Evolutionary conservation across 306 rosid genomes (phyloP).

Genomic region (Carpinus fangiana): DNA sequence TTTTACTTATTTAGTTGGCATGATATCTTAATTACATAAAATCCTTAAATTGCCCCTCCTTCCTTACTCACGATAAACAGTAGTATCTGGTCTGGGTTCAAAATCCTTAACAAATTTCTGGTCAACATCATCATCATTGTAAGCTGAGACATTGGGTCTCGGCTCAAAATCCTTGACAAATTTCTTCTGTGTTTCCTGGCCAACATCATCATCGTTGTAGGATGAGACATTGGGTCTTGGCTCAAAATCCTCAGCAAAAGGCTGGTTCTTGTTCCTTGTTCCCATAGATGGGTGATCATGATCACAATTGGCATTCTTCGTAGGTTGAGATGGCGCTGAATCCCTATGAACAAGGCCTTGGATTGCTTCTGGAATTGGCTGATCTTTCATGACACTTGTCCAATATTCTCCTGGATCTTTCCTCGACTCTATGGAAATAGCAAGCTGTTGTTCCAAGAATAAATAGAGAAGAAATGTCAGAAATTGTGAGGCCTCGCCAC

Average conservation of each 20-base stretch:
- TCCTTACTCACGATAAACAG: not conserved
- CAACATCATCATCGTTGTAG: not conserved
- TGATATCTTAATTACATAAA: not conserved
- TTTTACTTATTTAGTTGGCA: not conserved
- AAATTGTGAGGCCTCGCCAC: not conserved
- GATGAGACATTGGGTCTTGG: not conserved
- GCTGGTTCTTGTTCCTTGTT: not conserved
- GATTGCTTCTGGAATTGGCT: constrained; percentile 67
- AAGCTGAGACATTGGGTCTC: not conserved
- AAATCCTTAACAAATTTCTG: not conserved
- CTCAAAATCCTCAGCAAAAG: constrained; percentile 19
- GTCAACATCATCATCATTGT: not conserved
- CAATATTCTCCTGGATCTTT: constrained; percentile 59
- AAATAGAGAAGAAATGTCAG: not conserved
- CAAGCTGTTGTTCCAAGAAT: not conserved
- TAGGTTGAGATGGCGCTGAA: not conserved
- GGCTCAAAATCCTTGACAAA: not conserved
- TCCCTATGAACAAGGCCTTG: constrained; percentile 40
- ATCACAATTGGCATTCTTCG: constrained; percentile 20
- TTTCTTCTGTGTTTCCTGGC: not conserved
- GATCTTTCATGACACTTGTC: constrained; percentile 56
- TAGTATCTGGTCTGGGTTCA: not conserved
- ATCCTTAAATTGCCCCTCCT: not conserved
- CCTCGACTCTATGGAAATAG: constrained; percentile 26
- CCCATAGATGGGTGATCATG: constrained; percentile 9